Conservation (phyloP, 108 stramenopile genomes). For the Nitzschia inconspicua region DNA sequence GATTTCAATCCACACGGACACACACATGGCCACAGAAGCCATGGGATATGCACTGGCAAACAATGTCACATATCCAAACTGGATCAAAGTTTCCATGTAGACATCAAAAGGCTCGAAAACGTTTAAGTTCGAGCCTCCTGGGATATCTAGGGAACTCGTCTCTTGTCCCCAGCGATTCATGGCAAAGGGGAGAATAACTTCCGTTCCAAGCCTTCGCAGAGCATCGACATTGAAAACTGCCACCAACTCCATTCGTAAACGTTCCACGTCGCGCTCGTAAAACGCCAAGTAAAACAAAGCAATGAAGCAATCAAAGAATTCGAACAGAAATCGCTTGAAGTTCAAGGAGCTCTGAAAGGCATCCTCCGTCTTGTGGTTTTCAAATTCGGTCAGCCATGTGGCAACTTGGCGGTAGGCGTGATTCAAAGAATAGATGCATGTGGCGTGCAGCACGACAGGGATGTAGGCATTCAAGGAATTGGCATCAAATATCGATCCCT, state of each 20-base stretch:
- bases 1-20: slow-evolving; percentile 62
- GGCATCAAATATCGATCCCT: slow-evolving; percentile 59
- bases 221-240: slow-evolving; percentile 58
- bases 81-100: slow-evolving; percentile 82
- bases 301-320: slow-evolving; percentile 86
- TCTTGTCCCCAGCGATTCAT: background rate
- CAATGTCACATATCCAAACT: slow-evolving; percentile 81
- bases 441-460: slow-evolving; percentile 64
- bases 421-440: slow-evolving; percentile 60
- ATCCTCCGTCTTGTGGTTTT: slow-evolving; percentile 67
- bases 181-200: slow-evolving; percentile 48
- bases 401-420: slow-evolving; percentile 56
- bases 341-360: slow-evolving; percentile 62
- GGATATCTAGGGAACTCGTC: slow-evolving; percentile 2
- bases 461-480: slow-evolving; percentile 39
- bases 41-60: slow-evolving; percentile 84
- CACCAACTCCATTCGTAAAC: slow-evolving; percentile 53
- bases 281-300: slow-evolving; percentile 82
- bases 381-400: slow-evolving; percentile 61
- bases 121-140: slow-evolving; percentile 20
- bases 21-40: slow-evolving; percentile 59
- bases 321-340: slow-evolving; percentile 78
- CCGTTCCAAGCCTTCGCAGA: slow-evolving; percentile 42
- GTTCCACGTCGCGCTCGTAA: slow-evolving; percentile 66
- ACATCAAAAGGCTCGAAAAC: slow-evolving; percentile 84